Evolutionary conservation across 2,329 filamentous ascomycete species (phyloP), one percentile per base, ranked within the genome.

Genomic region (Verticillium dahliae): DNA sequence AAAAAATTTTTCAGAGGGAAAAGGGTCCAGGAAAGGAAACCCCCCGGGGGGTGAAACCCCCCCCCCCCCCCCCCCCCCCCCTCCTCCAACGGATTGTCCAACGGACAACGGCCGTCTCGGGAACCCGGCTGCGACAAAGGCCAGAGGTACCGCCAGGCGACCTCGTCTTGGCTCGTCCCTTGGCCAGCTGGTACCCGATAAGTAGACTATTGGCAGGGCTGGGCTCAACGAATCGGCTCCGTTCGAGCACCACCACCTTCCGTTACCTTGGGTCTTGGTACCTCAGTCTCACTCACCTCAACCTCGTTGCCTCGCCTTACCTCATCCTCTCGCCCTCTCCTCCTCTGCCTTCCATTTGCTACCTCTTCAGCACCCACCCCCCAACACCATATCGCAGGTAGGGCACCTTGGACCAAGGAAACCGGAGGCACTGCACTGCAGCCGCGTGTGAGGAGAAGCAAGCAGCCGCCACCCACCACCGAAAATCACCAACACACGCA

Each of bases 141-240:
- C 27, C 27, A 3, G 22, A 22, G 18, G 39, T 41, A 41, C 39
- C 13, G 39, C 39, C 39, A 41, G 39, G 39, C 39, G 39, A n/a
- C 39, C 39, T 41, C 15, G 1, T 41, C 39, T n/a, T 41, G 39
- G 39, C 39, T 41, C 39, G 39, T 41, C n/a, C 45, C 45, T 50
- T 50, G 45, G 45, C 45, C 22, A 10, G 45, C 45, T 50, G 45
- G 39, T n/a, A 41, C 39, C 15, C 11, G 13, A 41, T 3, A 41
- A n/a, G 45, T 50, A 22, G n/a, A 22, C 45, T 22, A 50, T 50
- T 50, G 45, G 45, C 45, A 50, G 45, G 45, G 45, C 45, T 50
- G 45, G 45, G 45, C 45, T 50, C 45, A 50, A 18, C 45, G 61
- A 64, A 57, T 59, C 59, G 54, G 63, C 63, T 56, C 61, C 63